Percentiles rank a stretch among this genome's conserved stretches.
Conservation (phyloP, 352 stramenopile species). For the Phytophthora rubi region DNA sequence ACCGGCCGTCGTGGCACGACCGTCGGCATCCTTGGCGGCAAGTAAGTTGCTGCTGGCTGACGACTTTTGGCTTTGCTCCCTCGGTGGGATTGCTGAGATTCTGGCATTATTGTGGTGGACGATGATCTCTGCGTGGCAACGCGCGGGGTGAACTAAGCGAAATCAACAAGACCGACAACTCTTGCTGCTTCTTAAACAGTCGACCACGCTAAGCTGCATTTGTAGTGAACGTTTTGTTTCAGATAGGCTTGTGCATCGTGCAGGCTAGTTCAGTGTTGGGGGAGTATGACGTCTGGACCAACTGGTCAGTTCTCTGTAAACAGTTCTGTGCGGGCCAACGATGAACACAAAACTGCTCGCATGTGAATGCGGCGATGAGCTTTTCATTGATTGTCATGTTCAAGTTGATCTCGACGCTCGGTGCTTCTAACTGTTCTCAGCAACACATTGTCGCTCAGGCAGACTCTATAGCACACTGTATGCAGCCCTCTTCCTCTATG, state of each 20-base stretch:
- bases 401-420: neutral
- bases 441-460: neutral
- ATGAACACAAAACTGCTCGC: no score
- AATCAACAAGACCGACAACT: constrained; percentile 49
- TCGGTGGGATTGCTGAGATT: constrained; percentile 65
- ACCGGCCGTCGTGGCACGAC: constrained; percentile 94
- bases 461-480: constrained; percentile 11
- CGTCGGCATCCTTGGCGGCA: constrained; percentile 85
- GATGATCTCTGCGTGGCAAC: constrained; percentile 33
- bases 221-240: constrained; percentile 11
- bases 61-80: constrained; percentile 42
- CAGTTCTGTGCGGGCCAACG: no score
- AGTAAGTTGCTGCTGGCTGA: constrained; percentile 63
- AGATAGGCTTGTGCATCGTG: neutral
- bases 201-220: constrained; percentile 22
- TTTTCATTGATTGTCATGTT: no score
- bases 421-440: constrained; percentile 6
- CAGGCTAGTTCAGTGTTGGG: no score
- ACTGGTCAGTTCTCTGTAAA: no score
- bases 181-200: constrained; percentile 44
- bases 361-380: no score
- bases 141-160: constrained; percentile 34
- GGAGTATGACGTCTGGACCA: no score
- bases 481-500: neutral
- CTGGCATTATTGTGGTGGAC: constrained; percentile 64